Evolutionary conservation across 441 rosid species (phyloP).

Genomic region (Mallotus japonicus): DNA sequence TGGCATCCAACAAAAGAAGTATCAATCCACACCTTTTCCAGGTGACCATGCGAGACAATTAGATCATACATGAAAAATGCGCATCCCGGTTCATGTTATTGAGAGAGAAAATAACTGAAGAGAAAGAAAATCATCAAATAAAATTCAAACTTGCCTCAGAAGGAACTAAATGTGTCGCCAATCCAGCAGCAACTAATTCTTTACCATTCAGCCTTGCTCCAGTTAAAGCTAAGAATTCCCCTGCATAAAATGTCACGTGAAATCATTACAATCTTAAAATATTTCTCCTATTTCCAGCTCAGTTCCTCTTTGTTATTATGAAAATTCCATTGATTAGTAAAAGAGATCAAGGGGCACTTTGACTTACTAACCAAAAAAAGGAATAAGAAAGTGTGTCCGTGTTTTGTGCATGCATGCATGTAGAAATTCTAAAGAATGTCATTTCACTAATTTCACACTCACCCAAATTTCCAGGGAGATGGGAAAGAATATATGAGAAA

Average conservation of each 20-base stretch:
- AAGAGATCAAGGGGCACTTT: no score
- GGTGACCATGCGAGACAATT: background rate
- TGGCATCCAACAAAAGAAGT: background rate
- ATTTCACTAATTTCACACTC: constrained; percentile 29
- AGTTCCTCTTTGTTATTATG: constrained; percentile 2
- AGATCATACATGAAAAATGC: background rate
- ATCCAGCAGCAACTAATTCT: constrained; percentile 71
- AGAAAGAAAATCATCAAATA: background rate
- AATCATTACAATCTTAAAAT: background rate
- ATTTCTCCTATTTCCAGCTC: background rate
- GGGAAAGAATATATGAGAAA: constrained; percentile 82
- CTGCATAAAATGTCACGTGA: constrained; percentile 33
- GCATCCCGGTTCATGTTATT: background rate
- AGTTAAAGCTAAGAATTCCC: constrained; percentile 82
- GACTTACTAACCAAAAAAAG: no score
- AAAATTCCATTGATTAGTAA: no score
- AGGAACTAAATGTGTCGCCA: constrained; percentile 91
- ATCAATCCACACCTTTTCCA: background rate
- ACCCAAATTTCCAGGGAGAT: constrained; percentile 83
- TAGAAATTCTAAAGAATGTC: background rate
- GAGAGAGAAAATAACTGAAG: background rate
- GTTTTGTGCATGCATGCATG: background rate
- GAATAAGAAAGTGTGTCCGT: background rate
- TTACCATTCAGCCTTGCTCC: constrained; percentile 79
- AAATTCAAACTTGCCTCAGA: constrained; percentile 47